A percentile compares a stretch with the other conserved stretches of the same genome.
These are phyloP conservation scores for Paramecium bursaria DNA, from an alignment of 73 alveolate species.

Conservation along the genomic window DNA sequence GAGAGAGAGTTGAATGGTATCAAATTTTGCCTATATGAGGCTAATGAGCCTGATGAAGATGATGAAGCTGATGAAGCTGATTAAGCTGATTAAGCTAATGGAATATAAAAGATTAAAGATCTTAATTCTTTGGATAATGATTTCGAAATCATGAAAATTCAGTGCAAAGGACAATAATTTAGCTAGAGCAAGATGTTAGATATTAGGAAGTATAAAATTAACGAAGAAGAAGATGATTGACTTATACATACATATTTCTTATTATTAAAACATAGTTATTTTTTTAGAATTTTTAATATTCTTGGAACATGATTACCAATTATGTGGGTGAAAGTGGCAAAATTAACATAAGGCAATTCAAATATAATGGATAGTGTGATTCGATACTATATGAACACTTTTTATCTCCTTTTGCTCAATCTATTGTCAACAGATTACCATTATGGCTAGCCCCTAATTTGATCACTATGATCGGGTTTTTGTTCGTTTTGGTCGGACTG, in stretches of 20 bases:
- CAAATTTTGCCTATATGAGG: too few species aligned
- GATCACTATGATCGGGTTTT: constrained; percentile 52
- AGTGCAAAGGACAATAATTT: too few species aligned
- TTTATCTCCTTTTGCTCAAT: constrained; percentile 39
- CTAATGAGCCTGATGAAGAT: constrained; percentile 18
- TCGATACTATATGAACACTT: constrained; percentile 60
- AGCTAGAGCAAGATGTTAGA: too few species aligned
- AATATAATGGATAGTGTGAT: constrained; percentile 55
- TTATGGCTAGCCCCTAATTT: constrained; percentile 59
- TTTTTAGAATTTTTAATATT: too few species aligned
- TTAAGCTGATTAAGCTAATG: constrained; percentile 48
- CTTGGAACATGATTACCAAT: background rate
- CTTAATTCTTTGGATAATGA: constrained; percentile 49
- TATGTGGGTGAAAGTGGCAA: constrained; percentile 35
- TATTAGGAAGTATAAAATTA: too few species aligned
- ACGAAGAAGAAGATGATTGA: too few species aligned
- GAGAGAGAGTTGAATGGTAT: too few species aligned
- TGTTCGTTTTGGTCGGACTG: background rate
- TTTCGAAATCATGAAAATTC: constrained; percentile 21
- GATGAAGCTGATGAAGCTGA: constrained; percentile 46
- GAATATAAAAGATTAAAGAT: constrained; percentile 47
- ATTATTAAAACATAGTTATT: too few species aligned
- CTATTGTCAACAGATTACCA: constrained; percentile 55
- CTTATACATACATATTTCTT: too few species aligned
- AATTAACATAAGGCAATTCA: constrained; percentile 45